phyloP scores from a whole-genome alignment of 2,329 filamentous ascomycete genomes.

The Penicillium palitans region DNA sequence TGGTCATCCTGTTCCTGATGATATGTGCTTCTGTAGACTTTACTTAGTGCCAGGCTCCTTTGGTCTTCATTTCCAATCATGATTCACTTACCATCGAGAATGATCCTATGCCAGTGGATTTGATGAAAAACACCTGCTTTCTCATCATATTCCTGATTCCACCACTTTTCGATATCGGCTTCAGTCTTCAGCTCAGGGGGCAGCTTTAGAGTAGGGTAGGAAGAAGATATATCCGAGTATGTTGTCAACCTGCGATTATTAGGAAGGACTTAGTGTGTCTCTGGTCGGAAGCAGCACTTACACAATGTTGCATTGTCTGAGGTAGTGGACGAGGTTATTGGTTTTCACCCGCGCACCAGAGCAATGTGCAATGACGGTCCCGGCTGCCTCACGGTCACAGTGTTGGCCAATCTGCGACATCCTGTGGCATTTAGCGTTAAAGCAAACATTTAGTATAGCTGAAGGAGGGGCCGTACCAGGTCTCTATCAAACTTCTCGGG shows the following conservation, averaged over 20 bases:
- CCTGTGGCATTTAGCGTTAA: neutral
- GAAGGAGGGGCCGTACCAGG: neutral
- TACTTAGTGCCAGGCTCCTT: neutral
- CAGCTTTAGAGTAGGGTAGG: neutral
- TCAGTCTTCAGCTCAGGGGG: neutral
- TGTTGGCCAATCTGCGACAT: neutral
- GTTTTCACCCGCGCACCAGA: neutral
- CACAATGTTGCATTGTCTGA: neutral
- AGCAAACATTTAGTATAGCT: neutral
- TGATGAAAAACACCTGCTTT: neutral
- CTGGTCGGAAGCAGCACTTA: neutral
- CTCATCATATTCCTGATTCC: neutral
- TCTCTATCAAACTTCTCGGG: neutral
- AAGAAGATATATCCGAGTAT: neutral
- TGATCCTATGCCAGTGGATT: neutral
- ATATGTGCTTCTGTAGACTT: neutral
- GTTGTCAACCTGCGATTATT: neutral
- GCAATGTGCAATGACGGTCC: neutral
- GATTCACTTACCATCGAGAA: neutral
- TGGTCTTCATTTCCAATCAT: neutral
- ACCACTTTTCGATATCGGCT: neutral
- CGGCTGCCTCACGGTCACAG: neutral
- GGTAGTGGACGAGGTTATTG: neutral
- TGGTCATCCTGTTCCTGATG: neutral
- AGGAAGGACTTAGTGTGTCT: rapidly evolving